Percentiles rank a stretch among this genome's conserved stretches.
These are phyloP conservation scores for Fulvia fulva DNA, from an alignment of 2,329 filamentous ascomycete genomes.

Conservation along the genomic window DNA sequence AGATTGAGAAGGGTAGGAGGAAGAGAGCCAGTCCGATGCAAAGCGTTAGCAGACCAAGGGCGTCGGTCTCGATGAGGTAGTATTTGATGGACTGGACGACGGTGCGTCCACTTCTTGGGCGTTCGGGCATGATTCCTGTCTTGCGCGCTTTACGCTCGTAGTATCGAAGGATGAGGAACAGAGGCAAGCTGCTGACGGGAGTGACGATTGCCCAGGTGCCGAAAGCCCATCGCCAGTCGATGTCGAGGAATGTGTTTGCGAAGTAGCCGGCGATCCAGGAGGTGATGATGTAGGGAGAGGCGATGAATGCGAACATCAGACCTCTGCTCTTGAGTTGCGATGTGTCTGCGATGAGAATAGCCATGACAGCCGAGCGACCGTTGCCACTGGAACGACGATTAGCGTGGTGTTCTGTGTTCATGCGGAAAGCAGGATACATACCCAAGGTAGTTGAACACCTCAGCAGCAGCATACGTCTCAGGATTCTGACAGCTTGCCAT, in stretches of 20 bases:
- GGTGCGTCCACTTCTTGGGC: constrained; percentile 20
- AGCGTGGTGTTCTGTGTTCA: too few species aligned
- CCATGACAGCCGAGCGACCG: constrained; percentile 10
- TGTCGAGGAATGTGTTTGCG: constrained; percentile 23
- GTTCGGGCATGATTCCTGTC: constrained; percentile 19
- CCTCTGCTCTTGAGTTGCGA: constrained; percentile 28
- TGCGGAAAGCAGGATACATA: constrained; percentile 15
- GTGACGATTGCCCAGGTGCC: constrained; percentile 31
- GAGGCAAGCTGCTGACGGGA: constrained; percentile 24
- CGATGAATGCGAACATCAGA: constrained; percentile 28
- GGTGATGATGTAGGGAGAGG: constrained; percentile 31
- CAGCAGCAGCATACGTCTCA: constrained; percentile 27
- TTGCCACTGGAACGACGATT: not conserved
- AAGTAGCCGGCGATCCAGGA: constrained; percentile 27
- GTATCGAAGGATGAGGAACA: constrained; percentile 15
- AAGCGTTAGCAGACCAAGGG: constrained; percentile 27
- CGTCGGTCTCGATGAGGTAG: constrained; percentile 29
- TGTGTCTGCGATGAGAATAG: constrained; percentile 32
- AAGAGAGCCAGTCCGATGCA: constrained; percentile 57
- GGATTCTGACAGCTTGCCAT: constrained; percentile 28
- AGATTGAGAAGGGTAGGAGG: constrained; percentile 64
- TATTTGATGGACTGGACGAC: constrained; percentile 19
- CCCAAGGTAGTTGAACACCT: constrained; percentile 29
- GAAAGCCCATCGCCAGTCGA: constrained; percentile 31
- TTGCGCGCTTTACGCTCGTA: constrained; percentile 25